These are phyloP conservation scores for Fusarium anthophilum DNA, from an alignment of 2,329 filamentous ascomycete species.

Conservation along the genomic window DNA sequence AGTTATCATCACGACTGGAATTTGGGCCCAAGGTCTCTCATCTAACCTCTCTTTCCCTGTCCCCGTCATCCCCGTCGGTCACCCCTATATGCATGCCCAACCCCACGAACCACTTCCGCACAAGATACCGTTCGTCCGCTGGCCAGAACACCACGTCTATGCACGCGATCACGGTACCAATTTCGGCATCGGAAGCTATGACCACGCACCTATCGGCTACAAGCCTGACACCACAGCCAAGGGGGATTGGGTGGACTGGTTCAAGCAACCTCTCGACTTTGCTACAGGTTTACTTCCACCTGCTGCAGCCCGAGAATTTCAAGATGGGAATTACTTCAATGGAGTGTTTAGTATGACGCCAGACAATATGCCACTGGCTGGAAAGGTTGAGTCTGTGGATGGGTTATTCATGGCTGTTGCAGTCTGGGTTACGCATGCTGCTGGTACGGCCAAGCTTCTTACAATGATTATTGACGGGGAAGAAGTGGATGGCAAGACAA, in stretches of 20 bases:
- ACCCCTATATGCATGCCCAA: constrained; percentile 34
- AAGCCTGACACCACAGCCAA: constrained; percentile 21
- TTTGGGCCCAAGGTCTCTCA: constrained; percentile 37
- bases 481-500: constrained; percentile 6
- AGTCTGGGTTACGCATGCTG: constrained; percentile 38
- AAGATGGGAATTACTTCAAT: constrained; percentile 22
- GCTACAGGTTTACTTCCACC: constrained; percentile 23
- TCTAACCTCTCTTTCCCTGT: constrained; percentile 23
- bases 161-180: constrained; percentile 34
- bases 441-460: constrained; percentile 31
- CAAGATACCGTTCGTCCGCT: constrained; percentile 28
- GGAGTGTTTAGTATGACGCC: constrained; percentile 42
- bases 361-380: constrained; percentile 40
- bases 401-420: constrained; percentile 32
- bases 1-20: constrained; percentile 37
- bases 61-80: constrained; percentile 36
- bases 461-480: constrained; percentile 11
- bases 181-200: constrained; percentile 36
- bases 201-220: constrained; percentile 27
- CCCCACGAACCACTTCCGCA: background rate
- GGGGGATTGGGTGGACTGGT: constrained; percentile 25
- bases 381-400: background rate
- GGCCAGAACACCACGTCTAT: constrained; percentile 38
- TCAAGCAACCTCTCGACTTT: constrained; percentile 23
- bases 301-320: constrained; percentile 6